Conservation (phyloP, 352 stramenopile species). For the Saprolegnia parasitica region DNA sequence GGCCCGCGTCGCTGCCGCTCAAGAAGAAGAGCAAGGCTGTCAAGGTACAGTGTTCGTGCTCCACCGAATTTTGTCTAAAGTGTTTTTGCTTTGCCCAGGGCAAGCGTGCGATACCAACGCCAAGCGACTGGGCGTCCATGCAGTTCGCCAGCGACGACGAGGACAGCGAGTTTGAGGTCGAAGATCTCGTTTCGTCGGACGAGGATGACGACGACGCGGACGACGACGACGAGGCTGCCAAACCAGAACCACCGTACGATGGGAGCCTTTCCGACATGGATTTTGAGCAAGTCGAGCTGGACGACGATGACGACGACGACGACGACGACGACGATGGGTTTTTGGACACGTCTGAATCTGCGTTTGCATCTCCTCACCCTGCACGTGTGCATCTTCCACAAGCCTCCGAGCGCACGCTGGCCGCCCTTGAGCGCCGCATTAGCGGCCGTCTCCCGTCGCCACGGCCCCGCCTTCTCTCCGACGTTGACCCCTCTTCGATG, state of each 20-base stretch:
- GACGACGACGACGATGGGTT: conserved; percentile 30
- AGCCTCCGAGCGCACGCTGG: conserved; percentile 44
- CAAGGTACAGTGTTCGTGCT: not conserved
- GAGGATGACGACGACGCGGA: conserved; percentile 52
- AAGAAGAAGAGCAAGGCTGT: conserved; percentile 31
- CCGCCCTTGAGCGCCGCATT: conserved; percentile 63
- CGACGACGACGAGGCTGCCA: not conserved
- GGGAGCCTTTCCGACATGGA: conserved; percentile 33
- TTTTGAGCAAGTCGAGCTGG: conserved; percentile 71
- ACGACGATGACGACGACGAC: conserved; percentile 51
- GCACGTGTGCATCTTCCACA: not conserved
- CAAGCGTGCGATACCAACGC: not conserved
- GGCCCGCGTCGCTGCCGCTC: conserved; percentile 47
- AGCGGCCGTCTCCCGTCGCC: conserved; percentile 36
- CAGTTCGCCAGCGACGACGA: conserved; percentile 33
- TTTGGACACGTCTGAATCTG: not conserved
- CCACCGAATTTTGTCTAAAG: too few relatives aligned
- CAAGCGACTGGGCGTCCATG: conserved; percentile 3
- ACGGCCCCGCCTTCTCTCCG: conserved; percentile 10
- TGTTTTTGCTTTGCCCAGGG: too few relatives aligned
- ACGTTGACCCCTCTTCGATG: not conserved
- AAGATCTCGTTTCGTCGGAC: conserved; percentile 69
- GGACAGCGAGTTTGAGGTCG: conserved; percentile 81
- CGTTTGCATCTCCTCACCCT: not conserved
- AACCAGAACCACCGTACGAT: not conserved